phyloP scores from a whole-genome alignment of 805 yeast genomes.

The Wickerhamiella musiphila region DNA sequence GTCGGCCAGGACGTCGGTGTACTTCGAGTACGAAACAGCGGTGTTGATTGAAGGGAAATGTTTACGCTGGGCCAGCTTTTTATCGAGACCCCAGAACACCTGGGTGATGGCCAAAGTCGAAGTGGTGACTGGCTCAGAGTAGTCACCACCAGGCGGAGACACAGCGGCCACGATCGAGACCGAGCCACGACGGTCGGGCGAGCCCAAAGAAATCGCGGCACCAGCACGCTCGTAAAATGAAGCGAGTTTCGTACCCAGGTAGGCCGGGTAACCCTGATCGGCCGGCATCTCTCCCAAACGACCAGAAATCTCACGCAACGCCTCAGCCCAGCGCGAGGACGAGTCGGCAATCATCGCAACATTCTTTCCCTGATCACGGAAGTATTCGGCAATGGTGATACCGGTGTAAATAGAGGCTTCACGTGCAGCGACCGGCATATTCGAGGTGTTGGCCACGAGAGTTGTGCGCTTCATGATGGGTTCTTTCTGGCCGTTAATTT shows the following conservation, averaged over 20 bases:
- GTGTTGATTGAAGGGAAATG: slow-evolving; percentile 99
- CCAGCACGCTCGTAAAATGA: slow-evolving; percentile 99
- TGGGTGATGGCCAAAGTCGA: slow-evolving; percentile 98
- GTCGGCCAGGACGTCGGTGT: slow-evolving; percentile 70
- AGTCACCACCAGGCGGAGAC: slow-evolving; percentile 99
- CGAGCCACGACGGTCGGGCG: slow-evolving; percentile 91
- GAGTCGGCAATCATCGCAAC: slow-evolving; percentile 99
- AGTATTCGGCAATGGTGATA: slow-evolving; percentile 95
- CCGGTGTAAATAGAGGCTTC: slow-evolving; percentile 99
- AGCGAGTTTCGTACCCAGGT: slow-evolving; percentile 95
- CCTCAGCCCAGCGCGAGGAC: slow-evolving; percentile 99
- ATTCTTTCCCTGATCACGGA: slow-evolving; percentile 99
- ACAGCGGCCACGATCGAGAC: slow-evolving; percentile 99
- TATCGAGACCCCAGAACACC: slow-evolving; percentile 99
- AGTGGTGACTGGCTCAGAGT: slow-evolving; percentile 98
- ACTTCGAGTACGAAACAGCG: slow-evolving; percentile 89
- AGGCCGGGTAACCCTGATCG: slow-evolving; percentile 99
- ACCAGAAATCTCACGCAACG: slow-evolving; percentile 98
- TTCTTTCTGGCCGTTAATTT: slow-evolving; percentile 81
- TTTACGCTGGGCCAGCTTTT: slow-evolving; percentile 97
- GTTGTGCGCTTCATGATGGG: slow-evolving; percentile 99
- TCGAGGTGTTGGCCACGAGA: slow-evolving; percentile 94
- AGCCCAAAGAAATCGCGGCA: slow-evolving; percentile 84
- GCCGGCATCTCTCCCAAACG: slow-evolving; percentile 99
- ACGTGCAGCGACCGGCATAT: slow-evolving; percentile 99